These are phyloP conservation scores for Lactuca sativa DNA, from an alignment of 129 eudicot genomes.

Conservation along the genomic window DNA sequence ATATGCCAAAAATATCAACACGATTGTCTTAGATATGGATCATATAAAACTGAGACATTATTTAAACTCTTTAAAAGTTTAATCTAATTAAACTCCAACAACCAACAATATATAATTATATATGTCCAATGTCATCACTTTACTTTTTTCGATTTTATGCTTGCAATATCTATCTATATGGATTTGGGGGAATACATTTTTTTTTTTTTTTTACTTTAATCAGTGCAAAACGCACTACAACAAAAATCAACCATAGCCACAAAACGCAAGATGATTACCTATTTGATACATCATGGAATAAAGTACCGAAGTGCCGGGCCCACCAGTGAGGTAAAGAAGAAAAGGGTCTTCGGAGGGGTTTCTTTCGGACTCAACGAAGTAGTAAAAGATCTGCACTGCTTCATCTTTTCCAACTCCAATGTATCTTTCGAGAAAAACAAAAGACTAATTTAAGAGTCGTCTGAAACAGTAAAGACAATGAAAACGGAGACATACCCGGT, in stretches of 20 bases:
- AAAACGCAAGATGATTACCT: background rate
- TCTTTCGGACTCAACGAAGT: conserved; percentile 6
- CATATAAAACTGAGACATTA: too few relatives aligned
- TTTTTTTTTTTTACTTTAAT: too few relatives aligned
- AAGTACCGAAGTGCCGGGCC: conserved; percentile 21
- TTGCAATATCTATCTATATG: background rate
- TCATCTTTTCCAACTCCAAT: conserved; percentile 19
- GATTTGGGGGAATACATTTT: background rate
- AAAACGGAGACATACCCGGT: background rate
- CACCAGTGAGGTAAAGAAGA: conserved; percentile 24
- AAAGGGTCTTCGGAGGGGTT: conserved; percentile 18
- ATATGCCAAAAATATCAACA: too few relatives aligned
- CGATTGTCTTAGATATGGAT: too few relatives aligned
- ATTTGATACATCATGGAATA: conserved; percentile 19
- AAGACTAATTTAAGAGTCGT: background rate
- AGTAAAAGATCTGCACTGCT: conserved; percentile 11
- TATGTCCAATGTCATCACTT: too few relatives aligned
- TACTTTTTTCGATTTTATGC: too few relatives aligned
- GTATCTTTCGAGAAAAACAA: background rate
- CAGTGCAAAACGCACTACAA: background rate
- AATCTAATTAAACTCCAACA: too few relatives aligned
- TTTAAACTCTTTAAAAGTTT: too few relatives aligned
- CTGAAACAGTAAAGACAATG: background rate
- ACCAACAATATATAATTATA: too few relatives aligned
- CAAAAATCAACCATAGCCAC: background rate